Evolutionary conservation across 495 filamentous ascomycete species (phyloP), one percentile per base, ranked within the genome.

Genomic region (Baudoinia panamericana): DNA sequence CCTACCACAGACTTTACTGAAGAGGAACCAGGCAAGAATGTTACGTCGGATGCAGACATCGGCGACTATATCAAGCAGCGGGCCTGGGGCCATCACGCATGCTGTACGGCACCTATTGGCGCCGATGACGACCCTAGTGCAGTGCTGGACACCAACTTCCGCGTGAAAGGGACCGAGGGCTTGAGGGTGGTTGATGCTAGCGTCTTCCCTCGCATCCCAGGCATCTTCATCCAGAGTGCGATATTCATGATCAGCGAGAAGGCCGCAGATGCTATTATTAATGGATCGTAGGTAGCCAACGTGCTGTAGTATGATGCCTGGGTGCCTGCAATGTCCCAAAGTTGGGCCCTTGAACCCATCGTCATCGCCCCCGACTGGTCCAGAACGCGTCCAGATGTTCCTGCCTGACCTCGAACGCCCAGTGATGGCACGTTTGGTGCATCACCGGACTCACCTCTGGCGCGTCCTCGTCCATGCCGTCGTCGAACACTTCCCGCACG

Each of bases 181-280:
- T 52, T 73, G 39, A 44, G 70, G 3, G 69, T 73, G 18, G 55
- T 58, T 21, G 55, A 58, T 41, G 55, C 53, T 1, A 48, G 37
- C 23, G 54, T 58, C 21, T 56, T 58, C 27, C 55, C 55, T 0
- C 52, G 56, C 11, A 66, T 70, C n/a, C 69, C 67, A 0, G 76
- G 76, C 0, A 68, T 66, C n/a, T 80, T 74, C 30, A 68, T 72
- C n/a, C 63, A 63, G 17, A 54, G 71, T 28, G 66, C 75, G 4
- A 74, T 73, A 1, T 77, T 78, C 51, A 75, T 78, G 66, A 49
- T 79, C 18, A 68, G 66, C 31, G 70, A 73, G 51, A 79, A 79
- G 64, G 76, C 75, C 5, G 34, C 34, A 8, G 15, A 37, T 9
- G 34, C 23, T 5, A 37, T 37, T 7, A 6, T 37, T 8, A 9